Conservation (phyloP, 768 basidiomycete genomes). For the Termitomyces sp. region DNA sequence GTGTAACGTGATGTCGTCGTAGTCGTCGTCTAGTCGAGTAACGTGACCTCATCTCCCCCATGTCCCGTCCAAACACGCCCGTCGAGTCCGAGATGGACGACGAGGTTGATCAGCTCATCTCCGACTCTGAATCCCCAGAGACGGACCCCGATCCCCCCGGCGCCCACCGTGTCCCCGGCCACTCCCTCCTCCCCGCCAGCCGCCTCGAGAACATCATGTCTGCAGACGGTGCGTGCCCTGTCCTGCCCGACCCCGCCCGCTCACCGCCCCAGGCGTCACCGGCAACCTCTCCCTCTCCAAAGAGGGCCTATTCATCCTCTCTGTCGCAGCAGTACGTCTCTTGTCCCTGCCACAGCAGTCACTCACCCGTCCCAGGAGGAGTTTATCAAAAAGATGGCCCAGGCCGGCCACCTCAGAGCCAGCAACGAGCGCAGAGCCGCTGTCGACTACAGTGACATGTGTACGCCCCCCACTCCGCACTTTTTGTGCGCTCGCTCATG, state of each 20-base stretch:
- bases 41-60: too few relatives aligned
- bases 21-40: too few relatives aligned
- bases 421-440: constrained; percentile 48
- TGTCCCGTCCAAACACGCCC: too few relatives aligned
- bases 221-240: constrained; percentile 54
- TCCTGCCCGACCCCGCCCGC: constrained; percentile 3
- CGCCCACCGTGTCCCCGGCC: constrained; percentile 51
- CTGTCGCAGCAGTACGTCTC: constrained; percentile 63
- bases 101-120: constrained; percentile 63
- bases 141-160: constrained; percentile 21
- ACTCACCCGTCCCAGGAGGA: constrained; percentile 55
- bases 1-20: too few relatives aligned
- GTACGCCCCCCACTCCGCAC: constrained; percentile 31
- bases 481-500: constrained; percentile 5
- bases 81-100: constrained; percentile 48
- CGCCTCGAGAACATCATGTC: constrained; percentile 75
- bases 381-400: constrained; percentile 72
- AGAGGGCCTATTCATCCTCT: constrained; percentile 69
- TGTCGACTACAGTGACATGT: constrained; percentile 71
- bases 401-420: constrained; percentile 65
- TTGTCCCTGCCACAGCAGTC: too few relatives aligned
- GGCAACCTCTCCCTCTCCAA: constrained; percentile 65
- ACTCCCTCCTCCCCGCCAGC: constrained; percentile 58
- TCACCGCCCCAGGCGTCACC: constrained; percentile 39
- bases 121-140: constrained; percentile 42